Evolutionary conservation across 345 rosid species (phyloP), one percentile per base, ranked within the genome.

Genomic region (Populus alba): DNA sequence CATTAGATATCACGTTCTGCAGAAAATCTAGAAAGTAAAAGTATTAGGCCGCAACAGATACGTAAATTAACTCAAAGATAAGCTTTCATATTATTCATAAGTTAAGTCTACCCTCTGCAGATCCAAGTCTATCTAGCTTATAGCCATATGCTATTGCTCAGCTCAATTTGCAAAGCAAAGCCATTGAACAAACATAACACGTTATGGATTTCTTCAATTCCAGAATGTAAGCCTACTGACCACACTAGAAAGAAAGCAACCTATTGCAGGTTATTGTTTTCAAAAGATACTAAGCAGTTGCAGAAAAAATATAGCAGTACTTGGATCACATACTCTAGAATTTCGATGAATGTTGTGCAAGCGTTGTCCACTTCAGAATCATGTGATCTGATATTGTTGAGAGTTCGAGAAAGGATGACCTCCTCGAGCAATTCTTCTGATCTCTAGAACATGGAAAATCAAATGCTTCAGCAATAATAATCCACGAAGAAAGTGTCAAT

Each of bases 401-500:
- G 97, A 55, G 94, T 87, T 85, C 77, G 87, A 47, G 97, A 96
- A 75, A 96, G 97, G 68, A 89, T 79, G 72, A 87, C 98, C 90
- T 96, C 99, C 84, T 94, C 98, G 20, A 90, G 94, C 85, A 94
- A 81, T 84, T 96, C 99, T 79, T 92, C 98, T 11, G 99, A 95
- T 89, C 87, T 92, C 99, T 96, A 97, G 77, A 79, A 71, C 31
- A 82, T 47, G 83, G 39, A n/a, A 83, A 77, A 77, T 27, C 45
- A 71, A 61, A 72, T 18, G 49, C 61, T 74, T 83, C 68, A 85
- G 79, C 29, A 62, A 37, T 66, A 75, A 66, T 66, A 72, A 47
- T 75, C 51, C 43, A 47, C 33, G 6, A 74, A 57, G 39, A 59
- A 53, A 63, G 7, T 12, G 27, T 63, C 27, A 18, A 84, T 62